A percentile compares a stretch with the other conserved stretches of the same genome.
Conservation (phyloP, 148 eudicot species). For the Limonium bicolor region DNA sequence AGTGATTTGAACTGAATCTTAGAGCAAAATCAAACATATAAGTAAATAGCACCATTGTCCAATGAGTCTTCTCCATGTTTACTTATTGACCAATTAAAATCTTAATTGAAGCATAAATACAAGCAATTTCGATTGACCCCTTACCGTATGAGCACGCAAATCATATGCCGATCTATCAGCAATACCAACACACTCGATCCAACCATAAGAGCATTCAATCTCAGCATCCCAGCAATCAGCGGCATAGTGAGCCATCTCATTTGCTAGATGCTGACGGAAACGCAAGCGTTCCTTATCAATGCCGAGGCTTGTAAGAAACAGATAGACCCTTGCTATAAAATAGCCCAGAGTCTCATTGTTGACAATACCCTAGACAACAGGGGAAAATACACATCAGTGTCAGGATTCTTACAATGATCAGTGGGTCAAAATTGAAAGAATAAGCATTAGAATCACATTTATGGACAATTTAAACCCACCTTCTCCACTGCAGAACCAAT, state of each 20-base stretch:
- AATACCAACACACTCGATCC: conserved; percentile 98
- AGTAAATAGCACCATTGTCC: no score
- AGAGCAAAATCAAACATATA: no score
- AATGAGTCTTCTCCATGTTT: no score
- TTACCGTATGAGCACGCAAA: conserved; percentile 83
- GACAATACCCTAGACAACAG: conserved; percentile 50
- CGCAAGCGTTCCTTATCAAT: conserved; percentile 74
- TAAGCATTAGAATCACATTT: not conserved
- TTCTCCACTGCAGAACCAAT: conserved; percentile 65
- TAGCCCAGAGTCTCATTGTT: conserved; percentile 90
- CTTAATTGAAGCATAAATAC: no score
- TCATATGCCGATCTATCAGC: conserved; percentile 95
- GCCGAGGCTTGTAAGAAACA: conserved; percentile 70
- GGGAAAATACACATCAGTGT: not conserved
- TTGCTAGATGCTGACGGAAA: conserved; percentile 92
- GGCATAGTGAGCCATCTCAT: conserved; percentile 99
- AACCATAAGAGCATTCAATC: conserved; percentile 85
- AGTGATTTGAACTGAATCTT: no score
- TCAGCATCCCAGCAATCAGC: conserved; percentile 99
- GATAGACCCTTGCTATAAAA: conserved; percentile 87
- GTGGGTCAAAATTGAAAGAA: not conserved
- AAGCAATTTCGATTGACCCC: not conserved
- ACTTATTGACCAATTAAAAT: no score
- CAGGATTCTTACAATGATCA: not conserved
- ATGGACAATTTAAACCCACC: conserved; percentile 25